Base-by-base conservation (phyloP, 2,329 filamentous ascomycete genomes). In the Cladosporium oxysporum region DNA sequence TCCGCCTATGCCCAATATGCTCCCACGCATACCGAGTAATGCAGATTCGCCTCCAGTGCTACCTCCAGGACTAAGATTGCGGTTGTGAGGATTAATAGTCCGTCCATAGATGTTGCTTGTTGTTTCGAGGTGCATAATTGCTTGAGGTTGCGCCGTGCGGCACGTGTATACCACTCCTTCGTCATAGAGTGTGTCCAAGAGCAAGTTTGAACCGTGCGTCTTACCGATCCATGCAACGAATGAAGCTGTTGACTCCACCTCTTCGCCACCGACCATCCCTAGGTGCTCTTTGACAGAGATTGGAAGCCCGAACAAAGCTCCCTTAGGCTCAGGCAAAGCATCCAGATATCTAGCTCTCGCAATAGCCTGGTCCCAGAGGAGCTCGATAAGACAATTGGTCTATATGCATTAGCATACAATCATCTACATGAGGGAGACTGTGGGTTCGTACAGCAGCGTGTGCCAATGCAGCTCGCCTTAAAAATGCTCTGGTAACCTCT, bases 41-140 rank as follows among this genome's bases (percentile, higher is more conserved):
- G 85, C 84, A 1, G 84, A 84, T 74, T 88, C 85, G 53, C 85
- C 85, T 50, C 86, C 85, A 7, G 82, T 84, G 4, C 81, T 84
- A 2, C 85, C 85, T 6, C 85, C 85, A 21, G 79, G 71, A 0
- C 83, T 84, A 28, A 87, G 72, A 1, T 76, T 79, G 1, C 76
- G 78, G 71, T 87, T 86, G 72, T 80, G 81, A 0, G 85, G 85
- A 69, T 87, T 87, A 11, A 82, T 78, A 0, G 85, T 87, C 0
- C 79, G 76, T 2, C 84, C 84, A 65, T 82, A 84, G 23, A 85
- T 69, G 67, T 84, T 85, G 59, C 73, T 83, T 63, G 75, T 78
- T 2, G 82, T 84, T 70, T 85, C 84, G 11, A 85, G 72, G 68
- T 84, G 83, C 83, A 86, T 85, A 57, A 85, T 70, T 12, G 79